Evolutionary conservation across 164 flowering plant genomes (phyloP).

Genomic region (Piper longum): DNA sequence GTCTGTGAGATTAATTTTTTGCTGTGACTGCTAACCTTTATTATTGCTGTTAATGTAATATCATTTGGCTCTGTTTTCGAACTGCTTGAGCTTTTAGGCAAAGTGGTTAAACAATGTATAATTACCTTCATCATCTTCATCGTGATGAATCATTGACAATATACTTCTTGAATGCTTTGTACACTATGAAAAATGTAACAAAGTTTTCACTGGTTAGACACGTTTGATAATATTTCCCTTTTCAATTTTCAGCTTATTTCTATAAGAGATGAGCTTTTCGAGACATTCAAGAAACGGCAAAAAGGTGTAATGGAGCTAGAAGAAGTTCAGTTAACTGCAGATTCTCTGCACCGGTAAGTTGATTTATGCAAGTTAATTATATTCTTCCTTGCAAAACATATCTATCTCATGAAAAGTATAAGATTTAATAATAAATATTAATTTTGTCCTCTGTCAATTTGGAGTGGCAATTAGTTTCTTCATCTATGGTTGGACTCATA

Average conservation of each 20-base stretch:
- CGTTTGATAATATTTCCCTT: neutral
- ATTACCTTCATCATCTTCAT: too few species aligned
- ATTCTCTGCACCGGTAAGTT: slow-evolving; percentile 71
- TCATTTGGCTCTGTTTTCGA: neutral
- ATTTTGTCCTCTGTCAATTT: neutral
- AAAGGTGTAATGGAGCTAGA: slow-evolving; percentile 79
- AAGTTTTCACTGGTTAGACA: neutral
- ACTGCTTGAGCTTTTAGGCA: too few species aligned
- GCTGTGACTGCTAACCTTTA: neutral
- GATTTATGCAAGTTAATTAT: too few species aligned
- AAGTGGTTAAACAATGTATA: neutral
- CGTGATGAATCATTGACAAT: too few species aligned
- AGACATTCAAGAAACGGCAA: slow-evolving; percentile 83
- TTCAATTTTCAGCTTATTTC: slow-evolving; percentile 50
- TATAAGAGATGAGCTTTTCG: slow-evolving; percentile 93
- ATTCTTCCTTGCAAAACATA: neutral
- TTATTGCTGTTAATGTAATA: too few species aligned
- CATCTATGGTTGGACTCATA: neutral
- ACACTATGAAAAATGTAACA: too few species aligned
- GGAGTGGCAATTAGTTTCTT: neutral
- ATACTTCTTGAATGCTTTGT: too few species aligned
- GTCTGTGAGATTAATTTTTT: neutral
- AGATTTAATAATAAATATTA: neutral
- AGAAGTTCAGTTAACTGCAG: slow-evolving; percentile 84
- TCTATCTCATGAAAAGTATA: neutral